Evolutionary conservation across 192 early-diverging fungal genomes (phyloP), one percentile per base, ranked within the genome.

Genomic region (Gigaspora rosea): DNA sequence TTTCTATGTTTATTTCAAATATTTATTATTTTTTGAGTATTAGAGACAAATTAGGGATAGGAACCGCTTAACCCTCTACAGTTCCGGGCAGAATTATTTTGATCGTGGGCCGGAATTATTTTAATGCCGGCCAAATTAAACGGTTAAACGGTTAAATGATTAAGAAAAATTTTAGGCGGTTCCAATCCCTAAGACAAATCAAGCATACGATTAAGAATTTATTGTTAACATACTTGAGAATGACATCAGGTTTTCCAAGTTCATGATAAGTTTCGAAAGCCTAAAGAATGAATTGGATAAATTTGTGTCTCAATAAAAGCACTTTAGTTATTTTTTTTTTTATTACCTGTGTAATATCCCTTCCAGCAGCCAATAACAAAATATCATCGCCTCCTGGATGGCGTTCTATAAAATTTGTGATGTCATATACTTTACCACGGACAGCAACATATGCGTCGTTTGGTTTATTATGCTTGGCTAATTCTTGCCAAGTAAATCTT

Each of bases 301-400:
- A 59, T 47, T 47, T 15, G 15, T 16, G 9, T 9, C 27, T 12
- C 20, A 33, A 27, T 7, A 63, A 4, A 63, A 27, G 6, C 22
- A 63, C 12, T 47, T 50, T 46, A 50, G 11, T 13, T 7, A n/a
- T 13, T 77, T 8, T 52, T 9, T 54, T 35, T 41, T 68, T 73
- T 58, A 67, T 13, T 84, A 91, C 89, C 82, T 82, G 88, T 50
- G 86, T 87, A 9, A 81, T 84, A 75, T 87, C 86, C 75, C 82
- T 76, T 8, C 86, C 86, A 35, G 86, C 84, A 70, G 77, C 82
- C 33, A 85, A 79, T 27, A 85, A 73, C 22, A 86, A 78, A 52
- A 83, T 81, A 68, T 86, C 85, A 22, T 79, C 80, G 50, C 85
- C 85, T 58, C 86, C 86, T 8, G 86, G 86, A 63, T 87, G 86